A percentile compares a stretch with the other conserved stretches of the same genome.
These are phyloP conservation scores for Bimuria novae-zelandiae DNA, from an alignment of 2,329 filamentous ascomycete genomes.

Conservation along the genomic window DNA sequence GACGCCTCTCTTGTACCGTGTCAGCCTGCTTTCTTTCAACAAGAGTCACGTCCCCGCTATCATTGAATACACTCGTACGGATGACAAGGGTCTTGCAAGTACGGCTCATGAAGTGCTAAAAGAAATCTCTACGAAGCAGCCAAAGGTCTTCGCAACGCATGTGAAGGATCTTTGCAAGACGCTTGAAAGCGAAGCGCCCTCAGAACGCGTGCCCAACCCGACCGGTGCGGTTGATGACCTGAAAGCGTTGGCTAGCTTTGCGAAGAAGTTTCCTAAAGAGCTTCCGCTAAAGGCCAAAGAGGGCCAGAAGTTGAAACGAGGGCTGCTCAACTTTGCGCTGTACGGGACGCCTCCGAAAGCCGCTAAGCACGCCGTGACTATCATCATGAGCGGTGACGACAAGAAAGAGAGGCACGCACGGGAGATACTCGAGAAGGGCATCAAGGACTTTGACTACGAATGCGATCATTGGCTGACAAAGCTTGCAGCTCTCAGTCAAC, in stretches of 20 bases:
- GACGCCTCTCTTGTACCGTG: conserved; percentile 79
- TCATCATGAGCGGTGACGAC: conserved; percentile 77
- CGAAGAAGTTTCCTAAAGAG: conserved; percentile 81
- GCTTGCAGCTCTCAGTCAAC: conserved; percentile 71
- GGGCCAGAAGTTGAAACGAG: conserved; percentile 81
- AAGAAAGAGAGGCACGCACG: conserved; percentile 84
- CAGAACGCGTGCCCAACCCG: conserved; percentile 69
- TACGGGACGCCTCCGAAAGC: conserved; percentile 80
- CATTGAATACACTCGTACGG: conserved; percentile 82
- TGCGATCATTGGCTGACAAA: conserved; percentile 74
- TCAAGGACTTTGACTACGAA: conserved; percentile 75
- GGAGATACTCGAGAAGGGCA: conserved; percentile 76
- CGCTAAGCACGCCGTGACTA: conserved; percentile 91
- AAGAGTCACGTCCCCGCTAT: conserved; percentile 90
- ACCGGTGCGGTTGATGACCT: conserved; percentile 81
- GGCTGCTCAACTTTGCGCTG: conserved; percentile 80
- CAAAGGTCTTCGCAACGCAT: conserved; percentile 89
- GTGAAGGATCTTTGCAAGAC: conserved; percentile 89
- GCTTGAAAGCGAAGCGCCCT: conserved; percentile 79
- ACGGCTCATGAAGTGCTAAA: conserved; percentile 88
- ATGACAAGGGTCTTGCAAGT: conserved; percentile 75
- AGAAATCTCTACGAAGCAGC: conserved; percentile 87
- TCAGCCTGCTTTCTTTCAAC: conserved; percentile 86
- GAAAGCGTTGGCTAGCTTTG: conserved; percentile 92
- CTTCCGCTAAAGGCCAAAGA: conserved; percentile 62